Evolutionary conservation across 1,284 basidiomycete genomes (phyloP).

Genomic region (Apiotrichum veenhuisii): DNA sequence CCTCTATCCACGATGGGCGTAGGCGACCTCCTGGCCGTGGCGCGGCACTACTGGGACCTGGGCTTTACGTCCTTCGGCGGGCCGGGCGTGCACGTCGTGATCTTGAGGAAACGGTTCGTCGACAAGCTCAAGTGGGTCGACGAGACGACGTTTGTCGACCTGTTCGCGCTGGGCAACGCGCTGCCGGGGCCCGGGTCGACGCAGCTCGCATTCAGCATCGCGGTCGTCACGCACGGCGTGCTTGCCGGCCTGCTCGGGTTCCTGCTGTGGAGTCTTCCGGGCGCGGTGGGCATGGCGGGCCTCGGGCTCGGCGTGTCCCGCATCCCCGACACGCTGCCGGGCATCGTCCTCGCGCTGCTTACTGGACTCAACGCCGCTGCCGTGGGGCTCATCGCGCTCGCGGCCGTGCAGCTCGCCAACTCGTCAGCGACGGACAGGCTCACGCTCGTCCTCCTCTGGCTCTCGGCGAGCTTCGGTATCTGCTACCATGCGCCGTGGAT

Average conservation of each 20-base stretch:
- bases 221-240: slow-evolving; percentile 45
- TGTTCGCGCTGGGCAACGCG: slow-evolving; percentile 52
- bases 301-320: slow-evolving; percentile 55
- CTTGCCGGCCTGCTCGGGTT: slow-evolving; percentile 47
- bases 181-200: slow-evolving; percentile 52
- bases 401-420: slow-evolving; percentile 56
- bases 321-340: slow-evolving; percentile 54
- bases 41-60: slow-evolving; percentile 26
- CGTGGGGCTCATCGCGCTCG: slow-evolving; percentile 59
- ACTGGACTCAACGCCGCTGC: slow-evolving; percentile 60
- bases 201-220: slow-evolving; percentile 50
- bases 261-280: slow-evolving; percentile 52
- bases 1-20: no score
- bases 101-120: slow-evolving; percentile 34
- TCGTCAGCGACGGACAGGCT: slow-evolving; percentile 55
- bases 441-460: slow-evolving; percentile 54
- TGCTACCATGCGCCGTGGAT: slow-evolving; percentile 57
- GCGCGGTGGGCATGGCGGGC: slow-evolving; percentile 56
- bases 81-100: slow-evolving; percentile 35
- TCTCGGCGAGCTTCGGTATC: slow-evolving; percentile 54
- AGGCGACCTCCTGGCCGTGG: slow-evolving; percentile 4
- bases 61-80: slow-evolving; percentile 37
- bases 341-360: slow-evolving; percentile 56
- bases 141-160: slow-evolving; percentile 39
- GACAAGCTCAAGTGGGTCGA: slow-evolving; percentile 33